These are phyloP conservation scores for Saturnispora quitensis DNA, from an alignment of 805 yeast species.

Conservation along the genomic window DNA sequence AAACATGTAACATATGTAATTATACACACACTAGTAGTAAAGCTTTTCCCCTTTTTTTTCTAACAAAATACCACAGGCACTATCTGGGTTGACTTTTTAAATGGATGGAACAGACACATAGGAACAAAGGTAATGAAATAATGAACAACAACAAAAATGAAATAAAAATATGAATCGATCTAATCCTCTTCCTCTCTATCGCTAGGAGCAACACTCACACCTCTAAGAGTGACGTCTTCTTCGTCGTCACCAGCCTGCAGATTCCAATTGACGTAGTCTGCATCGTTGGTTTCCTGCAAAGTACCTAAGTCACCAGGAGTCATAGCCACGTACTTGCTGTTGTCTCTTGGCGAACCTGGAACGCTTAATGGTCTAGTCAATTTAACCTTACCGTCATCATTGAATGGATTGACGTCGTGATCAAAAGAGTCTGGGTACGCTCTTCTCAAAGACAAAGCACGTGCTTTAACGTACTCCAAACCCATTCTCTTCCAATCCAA, in stretches of 20 bases:
- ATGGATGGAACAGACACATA: background rate
- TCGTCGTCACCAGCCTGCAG: slow-evolving; percentile 37
- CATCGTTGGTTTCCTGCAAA: slow-evolving; percentile 80
- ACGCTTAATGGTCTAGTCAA: slow-evolving; percentile 87
- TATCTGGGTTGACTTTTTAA: background rate
- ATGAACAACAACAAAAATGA: background rate
- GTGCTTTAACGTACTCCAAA: slow-evolving; percentile 87
- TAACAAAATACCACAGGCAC: background rate
- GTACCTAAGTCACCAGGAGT: slow-evolving; percentile 99
- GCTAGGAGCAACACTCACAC: slow-evolving; percentile 31
- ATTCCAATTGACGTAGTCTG: slow-evolving; percentile 63
- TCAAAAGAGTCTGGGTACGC: slow-evolving; percentile 85
- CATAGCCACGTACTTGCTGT: slow-evolving; percentile 52
- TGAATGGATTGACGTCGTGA: slow-evolving; percentile 33
- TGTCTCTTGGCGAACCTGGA: slow-evolving; percentile 92
- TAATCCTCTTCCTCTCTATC: slow-evolving; percentile 15
- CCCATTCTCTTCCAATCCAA: slow-evolving; percentile 99
- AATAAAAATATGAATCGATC: background rate
- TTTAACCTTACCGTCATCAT: slow-evolving; percentile 41
- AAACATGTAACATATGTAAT: background rate
- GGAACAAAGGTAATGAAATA: background rate
- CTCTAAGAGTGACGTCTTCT: slow-evolving; percentile 30
- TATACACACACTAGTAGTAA: background rate
- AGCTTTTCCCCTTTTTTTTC: background rate
- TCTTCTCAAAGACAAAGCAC: slow-evolving; percentile 82